These are phyloP conservation scores for Colletotrichum zoysiae DNA, from an alignment of 2,329 filamentous ascomycete species.

Conservation along the genomic window DNA sequence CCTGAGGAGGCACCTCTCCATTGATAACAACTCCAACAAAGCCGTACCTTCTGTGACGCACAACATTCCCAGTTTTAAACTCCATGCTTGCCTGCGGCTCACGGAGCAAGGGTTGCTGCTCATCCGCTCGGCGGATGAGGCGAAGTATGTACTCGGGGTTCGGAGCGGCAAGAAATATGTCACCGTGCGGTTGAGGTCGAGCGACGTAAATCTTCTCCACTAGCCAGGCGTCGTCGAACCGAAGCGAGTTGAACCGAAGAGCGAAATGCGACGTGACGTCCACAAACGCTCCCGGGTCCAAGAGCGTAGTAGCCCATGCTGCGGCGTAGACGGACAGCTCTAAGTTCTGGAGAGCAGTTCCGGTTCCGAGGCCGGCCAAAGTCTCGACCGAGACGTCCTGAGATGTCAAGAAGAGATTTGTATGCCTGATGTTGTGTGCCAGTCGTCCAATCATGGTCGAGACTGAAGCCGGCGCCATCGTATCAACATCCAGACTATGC, in stretches of 20 bases:
- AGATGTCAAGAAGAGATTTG: constrained; percentile 49
- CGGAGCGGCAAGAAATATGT: constrained; percentile 28
- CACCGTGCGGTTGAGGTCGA: constrained; percentile 27
- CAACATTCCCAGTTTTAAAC: constrained; percentile 85
- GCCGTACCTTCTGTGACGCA: constrained; percentile 82
- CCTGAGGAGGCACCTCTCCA: constrained; percentile 62
- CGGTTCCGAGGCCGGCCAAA: constrained; percentile 43
- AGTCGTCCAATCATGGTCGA: constrained; percentile 80
- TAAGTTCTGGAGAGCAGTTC: constrained; percentile 67
- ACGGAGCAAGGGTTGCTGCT: constrained; percentile 54
- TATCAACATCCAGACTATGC: constrained; percentile 58
- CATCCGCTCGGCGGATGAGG: constrained; percentile 61
- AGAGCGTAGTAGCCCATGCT: constrained; percentile 76
- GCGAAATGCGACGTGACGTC: constrained; percentile 41
- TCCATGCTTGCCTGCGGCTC: constrained; percentile 45
- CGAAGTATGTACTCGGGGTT: constrained; percentile 45
- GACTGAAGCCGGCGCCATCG: constrained; percentile 74
- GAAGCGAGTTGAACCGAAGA: constrained; percentile 61
- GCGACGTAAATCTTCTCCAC: constrained; percentile 63
- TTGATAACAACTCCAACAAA: constrained; percentile 88
- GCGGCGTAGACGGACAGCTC: constrained; percentile 76
- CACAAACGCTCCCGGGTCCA: constrained; percentile 48
- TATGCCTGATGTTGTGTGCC: constrained; percentile 76
- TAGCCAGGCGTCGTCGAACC: constrained; percentile 76
- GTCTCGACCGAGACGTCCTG: constrained; percentile 45